Evolutionary conservation across 106 monocot species (phyloP).

Genomic region (Allium sativum): DNA sequence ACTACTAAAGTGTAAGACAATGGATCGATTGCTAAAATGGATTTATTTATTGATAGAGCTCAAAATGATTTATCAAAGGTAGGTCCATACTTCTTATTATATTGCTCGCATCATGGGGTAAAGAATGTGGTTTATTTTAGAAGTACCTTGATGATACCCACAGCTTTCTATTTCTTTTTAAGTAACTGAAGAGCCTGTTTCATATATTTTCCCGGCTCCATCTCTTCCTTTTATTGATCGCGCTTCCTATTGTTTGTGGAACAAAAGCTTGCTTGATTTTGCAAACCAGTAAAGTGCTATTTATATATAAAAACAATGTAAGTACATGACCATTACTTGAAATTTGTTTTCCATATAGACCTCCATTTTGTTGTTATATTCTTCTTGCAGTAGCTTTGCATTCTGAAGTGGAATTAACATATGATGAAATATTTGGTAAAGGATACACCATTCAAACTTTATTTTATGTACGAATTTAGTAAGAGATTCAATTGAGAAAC

Average conservation of each 20-base stretch:
- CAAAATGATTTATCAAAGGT: too few relatives aligned
- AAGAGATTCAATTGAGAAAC: conserved; percentile 7
- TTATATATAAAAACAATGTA: too few relatives aligned
- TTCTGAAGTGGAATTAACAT: conserved; percentile 13
- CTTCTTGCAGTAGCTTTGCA: conserved; percentile 52
- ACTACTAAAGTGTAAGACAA: too few relatives aligned
- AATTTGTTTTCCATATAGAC: conserved; percentile 53
- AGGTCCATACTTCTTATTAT: too few relatives aligned
- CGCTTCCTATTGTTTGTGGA: conserved; percentile 57
- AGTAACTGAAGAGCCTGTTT: conserved; percentile 93
- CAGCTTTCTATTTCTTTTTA: conserved; percentile 89
- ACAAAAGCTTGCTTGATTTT: too few relatives aligned
- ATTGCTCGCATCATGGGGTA: too few relatives aligned
- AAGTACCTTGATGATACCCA: conserved; percentile 78
- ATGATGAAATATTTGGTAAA: background rate
- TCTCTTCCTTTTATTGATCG: conserved; percentile 45
- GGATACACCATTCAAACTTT: background rate
- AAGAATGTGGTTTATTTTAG: too few relatives aligned
- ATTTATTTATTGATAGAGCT: too few relatives aligned
- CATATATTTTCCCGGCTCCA: conserved; percentile 57
- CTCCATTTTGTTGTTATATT: conserved; percentile 52
- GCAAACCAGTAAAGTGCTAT: too few relatives aligned
- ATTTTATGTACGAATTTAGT: background rate
- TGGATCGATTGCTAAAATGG: too few relatives aligned
- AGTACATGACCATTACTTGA: conserved; percentile 35